Conservation (phyloP, 345 rosid genomes). For the Camelina hispida region DNA sequence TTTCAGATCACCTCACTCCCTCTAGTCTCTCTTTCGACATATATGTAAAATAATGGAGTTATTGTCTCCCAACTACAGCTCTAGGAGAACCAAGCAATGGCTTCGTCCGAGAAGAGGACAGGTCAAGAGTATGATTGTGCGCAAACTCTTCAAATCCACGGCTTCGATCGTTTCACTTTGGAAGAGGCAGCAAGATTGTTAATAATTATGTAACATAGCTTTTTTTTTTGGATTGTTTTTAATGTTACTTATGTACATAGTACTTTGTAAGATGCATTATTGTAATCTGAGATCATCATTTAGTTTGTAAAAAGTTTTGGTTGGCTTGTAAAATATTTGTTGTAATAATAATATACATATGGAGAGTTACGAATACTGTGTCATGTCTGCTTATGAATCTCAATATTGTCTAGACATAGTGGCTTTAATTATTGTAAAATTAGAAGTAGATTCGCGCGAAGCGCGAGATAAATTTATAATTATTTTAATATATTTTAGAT, state of each 20-base stretch:
- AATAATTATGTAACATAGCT: background rate
- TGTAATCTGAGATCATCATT: background rate
- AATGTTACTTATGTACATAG: background rate
- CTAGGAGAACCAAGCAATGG: background rate
- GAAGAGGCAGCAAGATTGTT: conserved; percentile 20
- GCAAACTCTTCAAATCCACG: background rate
- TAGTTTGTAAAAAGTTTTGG: background rate
- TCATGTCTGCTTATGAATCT: background rate
- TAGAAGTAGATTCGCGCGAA: too few relatives aligned
- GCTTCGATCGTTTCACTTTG: background rate
- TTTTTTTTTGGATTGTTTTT: too few relatives aligned
- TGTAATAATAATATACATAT: background rate
- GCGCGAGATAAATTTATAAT: too few relatives aligned
- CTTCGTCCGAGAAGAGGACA: conserved; percentile 24
- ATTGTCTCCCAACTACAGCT: background rate
- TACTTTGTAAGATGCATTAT: background rate
- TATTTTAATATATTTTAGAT: too few relatives aligned
- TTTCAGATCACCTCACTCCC: background rate
- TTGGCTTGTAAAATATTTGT: background rate
- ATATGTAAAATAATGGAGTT: background rate
- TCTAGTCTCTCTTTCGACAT: background rate
- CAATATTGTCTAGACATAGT: background rate
- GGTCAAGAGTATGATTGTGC: background rate
- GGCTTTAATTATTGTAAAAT: background rate
- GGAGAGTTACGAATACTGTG: too few relatives aligned